Evolutionary conservation across 805 yeast species (phyloP).

Genomic region (Kodamaea jinghongensis): DNA sequence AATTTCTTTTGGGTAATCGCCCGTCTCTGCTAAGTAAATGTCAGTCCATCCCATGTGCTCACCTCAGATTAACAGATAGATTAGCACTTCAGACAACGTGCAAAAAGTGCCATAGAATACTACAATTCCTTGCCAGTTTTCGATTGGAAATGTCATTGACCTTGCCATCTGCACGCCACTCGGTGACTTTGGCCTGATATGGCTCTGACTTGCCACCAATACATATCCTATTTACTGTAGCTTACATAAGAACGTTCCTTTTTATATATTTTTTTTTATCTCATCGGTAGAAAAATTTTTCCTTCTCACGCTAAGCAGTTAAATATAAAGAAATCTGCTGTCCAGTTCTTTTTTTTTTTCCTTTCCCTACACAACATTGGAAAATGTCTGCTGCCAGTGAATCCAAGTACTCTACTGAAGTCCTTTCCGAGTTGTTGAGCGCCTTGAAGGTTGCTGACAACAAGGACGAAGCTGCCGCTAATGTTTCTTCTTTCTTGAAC

Average conservation of each 20-base stretch:
- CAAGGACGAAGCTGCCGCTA: constrained; percentile 81
- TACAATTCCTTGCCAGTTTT: too few species aligned
- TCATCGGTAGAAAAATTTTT: constrained; percentile 10
- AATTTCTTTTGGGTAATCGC: not conserved
- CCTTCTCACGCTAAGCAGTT: constrained; percentile 1
- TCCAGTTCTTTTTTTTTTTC: constrained; percentile 11
- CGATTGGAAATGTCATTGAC: too few species aligned
- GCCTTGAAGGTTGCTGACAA: constrained; percentile 91
- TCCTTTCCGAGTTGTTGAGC: constrained; percentile 89
- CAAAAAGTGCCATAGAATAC: too few species aligned
- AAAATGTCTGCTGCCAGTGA: constrained; percentile 55
- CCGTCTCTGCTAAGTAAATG: not conserved
- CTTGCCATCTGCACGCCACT: too few species aligned
- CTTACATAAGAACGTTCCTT: too few species aligned
- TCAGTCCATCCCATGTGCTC: not conserved
- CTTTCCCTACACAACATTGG: constrained; percentile 25
- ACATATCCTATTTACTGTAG: too few species aligned
- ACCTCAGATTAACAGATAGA: not conserved
- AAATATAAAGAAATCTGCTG: constrained; percentile 10
- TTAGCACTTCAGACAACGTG: not conserved
- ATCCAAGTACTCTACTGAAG: constrained; percentile 67
- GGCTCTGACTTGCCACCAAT: too few species aligned
- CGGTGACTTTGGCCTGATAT: too few species aligned
- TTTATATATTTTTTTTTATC: constrained; percentile 8
- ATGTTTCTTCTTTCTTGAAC: constrained; percentile 89